Conservation (phyloP, 75 land plant genomes). For the Adiantum capillusveneris region DNA sequence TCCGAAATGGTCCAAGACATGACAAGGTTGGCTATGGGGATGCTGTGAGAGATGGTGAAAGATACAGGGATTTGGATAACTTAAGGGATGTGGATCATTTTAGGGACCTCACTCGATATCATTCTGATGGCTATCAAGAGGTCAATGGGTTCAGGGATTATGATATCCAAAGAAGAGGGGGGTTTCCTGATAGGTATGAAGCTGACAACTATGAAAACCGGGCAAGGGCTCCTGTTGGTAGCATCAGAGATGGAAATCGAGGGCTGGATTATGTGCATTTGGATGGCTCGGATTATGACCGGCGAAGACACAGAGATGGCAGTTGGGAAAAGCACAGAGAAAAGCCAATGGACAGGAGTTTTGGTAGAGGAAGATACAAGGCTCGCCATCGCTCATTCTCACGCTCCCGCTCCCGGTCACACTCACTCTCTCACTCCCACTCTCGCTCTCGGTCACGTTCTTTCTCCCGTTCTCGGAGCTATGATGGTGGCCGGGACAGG, state of each 20-base stretch:
- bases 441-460: slow-evolving; percentile 4
- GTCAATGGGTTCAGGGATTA: slow-evolving; percentile 38
- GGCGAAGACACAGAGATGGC: slow-evolving; percentile 53
- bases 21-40: slow-evolving; percentile 46
- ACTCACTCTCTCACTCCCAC: neutral
- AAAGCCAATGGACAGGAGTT: slow-evolving; percentile 56
- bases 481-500: slow-evolving; percentile 38
- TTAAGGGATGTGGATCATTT: slow-evolving; percentile 37
- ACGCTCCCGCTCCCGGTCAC: neutral
- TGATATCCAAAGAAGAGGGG: slow-evolving; percentile 28
- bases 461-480: slow-evolving; percentile 15
- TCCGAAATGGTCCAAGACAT: slow-evolving; percentile 51
- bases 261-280: slow-evolving; percentile 65
- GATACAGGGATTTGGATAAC: slow-evolving; percentile 18
- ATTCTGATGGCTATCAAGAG: slow-evolving; percentile 30
- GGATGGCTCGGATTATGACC: slow-evolving; percentile 55
- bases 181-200: slow-evolving; percentile 33
- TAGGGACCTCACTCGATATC: slow-evolving; percentile 17
- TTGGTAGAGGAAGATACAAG: slow-evolving; percentile 31
- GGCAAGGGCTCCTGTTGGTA: slow-evolving; percentile 26
- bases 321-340: slow-evolving; percentile 40
- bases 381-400: slow-evolving; percentile 13
- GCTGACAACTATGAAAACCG: slow-evolving; percentile 57
- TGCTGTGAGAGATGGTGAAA: slow-evolving; percentile 37
- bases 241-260: slow-evolving; percentile 54